Conservation (phyloP, 164 flowering plant species). For the Piper longum region DNA sequence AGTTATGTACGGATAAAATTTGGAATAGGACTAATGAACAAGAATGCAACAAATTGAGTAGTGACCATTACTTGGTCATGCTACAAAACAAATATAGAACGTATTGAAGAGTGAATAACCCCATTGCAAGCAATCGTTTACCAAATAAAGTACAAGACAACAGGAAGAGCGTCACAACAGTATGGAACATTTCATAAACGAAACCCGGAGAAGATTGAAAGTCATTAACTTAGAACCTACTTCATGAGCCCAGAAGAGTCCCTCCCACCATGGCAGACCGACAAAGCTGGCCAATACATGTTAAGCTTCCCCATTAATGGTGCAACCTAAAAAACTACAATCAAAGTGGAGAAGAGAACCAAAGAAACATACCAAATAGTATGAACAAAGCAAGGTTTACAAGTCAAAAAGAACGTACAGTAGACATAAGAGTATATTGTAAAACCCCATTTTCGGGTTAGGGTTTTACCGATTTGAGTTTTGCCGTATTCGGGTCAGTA, state of each 20-base stretch:
- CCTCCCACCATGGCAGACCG: conserved; percentile 54
- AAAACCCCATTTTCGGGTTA: too few species aligned
- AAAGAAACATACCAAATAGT: background rate
- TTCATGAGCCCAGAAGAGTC: conserved; percentile 91
- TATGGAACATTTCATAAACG: background rate
- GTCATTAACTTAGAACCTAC: conserved; percentile 18
- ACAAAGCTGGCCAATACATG: conserved; percentile 73
- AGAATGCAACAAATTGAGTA: background rate
- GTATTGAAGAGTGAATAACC: conserved; percentile 32
- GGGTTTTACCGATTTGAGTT: too few species aligned
- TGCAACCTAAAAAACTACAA: conserved; percentile 34
- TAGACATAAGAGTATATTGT: too few species aligned
- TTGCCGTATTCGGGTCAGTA: too few species aligned
- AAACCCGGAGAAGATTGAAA: conserved; percentile 1
- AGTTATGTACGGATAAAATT: too few species aligned
- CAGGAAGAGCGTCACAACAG: conserved; percentile 17
- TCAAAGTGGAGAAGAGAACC: background rate
- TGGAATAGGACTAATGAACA: background rate
- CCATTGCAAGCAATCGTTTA: conserved; percentile 44
- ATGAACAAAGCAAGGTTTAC: background rate
- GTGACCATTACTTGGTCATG: background rate
- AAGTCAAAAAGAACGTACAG: background rate
- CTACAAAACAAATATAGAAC: conserved; percentile 1
- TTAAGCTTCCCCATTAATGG: conserved; percentile 38
- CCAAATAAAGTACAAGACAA: conserved; percentile 18